Conservation (phyloP, 1,284 basidiomycete species). For the Trichosporon asahii region DNA sequence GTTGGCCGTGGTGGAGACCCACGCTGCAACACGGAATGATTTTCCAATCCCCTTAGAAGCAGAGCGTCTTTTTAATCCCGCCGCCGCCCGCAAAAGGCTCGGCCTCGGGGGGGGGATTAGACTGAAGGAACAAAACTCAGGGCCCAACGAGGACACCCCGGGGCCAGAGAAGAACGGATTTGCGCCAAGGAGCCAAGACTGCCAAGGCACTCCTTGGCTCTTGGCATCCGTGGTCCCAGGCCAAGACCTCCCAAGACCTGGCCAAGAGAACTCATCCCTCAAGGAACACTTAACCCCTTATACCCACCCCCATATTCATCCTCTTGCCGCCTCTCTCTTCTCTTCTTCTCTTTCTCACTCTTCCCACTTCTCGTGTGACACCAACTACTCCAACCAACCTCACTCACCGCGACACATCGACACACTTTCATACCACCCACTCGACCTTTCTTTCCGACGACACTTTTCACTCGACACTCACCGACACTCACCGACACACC, state of each 20-base stretch:
- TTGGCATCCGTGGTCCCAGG: constrained; percentile 6
- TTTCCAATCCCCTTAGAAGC: neutral
- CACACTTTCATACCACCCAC: too few species aligned
- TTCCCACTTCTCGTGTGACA: neutral
- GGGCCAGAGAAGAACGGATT: neutral
- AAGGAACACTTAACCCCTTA: neutral
- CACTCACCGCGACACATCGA: too few species aligned
- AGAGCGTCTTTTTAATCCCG: neutral
- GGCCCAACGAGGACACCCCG: neutral
- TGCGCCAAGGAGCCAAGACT: neutral
- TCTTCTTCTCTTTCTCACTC: neutral
- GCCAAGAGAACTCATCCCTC: neutral
- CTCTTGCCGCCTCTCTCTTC: neutral
- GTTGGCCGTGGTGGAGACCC: too few species aligned
- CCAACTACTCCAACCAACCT: too few species aligned
- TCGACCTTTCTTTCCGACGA: too few species aligned
- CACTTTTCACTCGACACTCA: neutral
- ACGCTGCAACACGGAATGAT: neutral
- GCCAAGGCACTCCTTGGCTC: constrained; percentile 10
- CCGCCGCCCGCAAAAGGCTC: neutral
- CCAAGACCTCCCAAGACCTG: neutral
- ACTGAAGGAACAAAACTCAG: too few species aligned
- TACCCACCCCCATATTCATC: too few species aligned
- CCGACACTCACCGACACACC: neutral
- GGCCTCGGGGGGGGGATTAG: neutral